Evolutionary conservation across 768 basidiomycete species (phyloP).

Genomic region (Pleurotus tuber-regium): DNA sequence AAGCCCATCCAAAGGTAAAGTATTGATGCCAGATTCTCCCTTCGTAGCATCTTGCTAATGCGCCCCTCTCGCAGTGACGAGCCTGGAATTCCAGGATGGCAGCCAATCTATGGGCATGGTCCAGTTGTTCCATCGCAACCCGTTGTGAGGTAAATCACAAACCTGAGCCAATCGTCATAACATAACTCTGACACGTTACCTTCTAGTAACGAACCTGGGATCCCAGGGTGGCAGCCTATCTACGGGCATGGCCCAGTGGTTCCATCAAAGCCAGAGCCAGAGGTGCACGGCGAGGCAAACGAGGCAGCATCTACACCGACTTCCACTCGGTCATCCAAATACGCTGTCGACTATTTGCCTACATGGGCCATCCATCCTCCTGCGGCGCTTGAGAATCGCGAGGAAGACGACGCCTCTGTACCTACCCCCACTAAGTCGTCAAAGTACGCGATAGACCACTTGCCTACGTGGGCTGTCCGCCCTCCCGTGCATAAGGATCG

Average conservation of each 20-base stretch:
- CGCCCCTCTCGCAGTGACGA: not conserved
- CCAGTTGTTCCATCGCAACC: no score
- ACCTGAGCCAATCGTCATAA: no score
- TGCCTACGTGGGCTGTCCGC: constrained; percentile 8
- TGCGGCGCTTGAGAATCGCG: no score
- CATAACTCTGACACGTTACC: no score
- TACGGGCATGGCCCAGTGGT: not conserved
- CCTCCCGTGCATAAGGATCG: no score
- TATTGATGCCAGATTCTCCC: not conserved
- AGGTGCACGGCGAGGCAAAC: no score
- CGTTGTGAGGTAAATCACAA: no score
- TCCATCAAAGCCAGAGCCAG: not conserved
- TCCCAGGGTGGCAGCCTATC: not conserved
- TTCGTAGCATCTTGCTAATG: not conserved
- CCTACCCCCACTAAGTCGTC: constrained; percentile 1
- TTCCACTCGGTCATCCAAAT: constrained; percentile 7
- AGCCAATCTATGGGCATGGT: not conserved
- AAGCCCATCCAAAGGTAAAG: not conserved
- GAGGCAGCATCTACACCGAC: no score
- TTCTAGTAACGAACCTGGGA: not conserved
- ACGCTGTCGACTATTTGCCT: constrained; percentile 2
- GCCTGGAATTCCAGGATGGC: not conserved
- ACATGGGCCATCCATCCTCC: constrained; percentile 5
- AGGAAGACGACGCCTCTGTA: no score
- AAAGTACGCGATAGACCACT: constrained; percentile 2